Base-by-base conservation (phyloP, 192 early-diverging fungal species). In the Rhizophagus sp. region DNA sequence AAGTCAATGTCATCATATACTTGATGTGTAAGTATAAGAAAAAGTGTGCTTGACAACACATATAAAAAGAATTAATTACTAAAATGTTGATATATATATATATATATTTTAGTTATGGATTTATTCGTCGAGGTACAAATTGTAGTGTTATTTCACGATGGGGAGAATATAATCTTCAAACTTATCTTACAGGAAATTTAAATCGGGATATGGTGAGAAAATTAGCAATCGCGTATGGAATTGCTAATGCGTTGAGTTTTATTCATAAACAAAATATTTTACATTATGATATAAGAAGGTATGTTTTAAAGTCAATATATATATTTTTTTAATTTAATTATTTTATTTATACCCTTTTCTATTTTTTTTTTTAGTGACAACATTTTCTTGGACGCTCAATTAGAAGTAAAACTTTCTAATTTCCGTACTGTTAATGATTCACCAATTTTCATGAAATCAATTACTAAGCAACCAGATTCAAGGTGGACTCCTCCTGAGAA, bases 271-370 rank as follows among this genome's bases (percentile, higher is more conserved):
- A 66, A 66, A 15, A 66, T 11, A 30, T 33, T 15, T 30, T 66
- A 15, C 64, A 66, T 66, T 66, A 66, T 66, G 64, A 66, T 15
- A 30, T 66, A 15, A 66, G 1, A 66, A 66, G 64, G 64, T 66
- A 57, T 30, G 22, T 8, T 66, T 22, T 7, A 41, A 13, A 1
- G 1, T 30, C 3, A 11, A 15, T 27, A 66, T 15, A 15, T 57
- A 5, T 22, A 1, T 22, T 19, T 19, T 1, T n/a, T n/a, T 66
- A 66, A 66, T 66, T 66, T 66, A 10, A 66, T 13, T 33, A 2
- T 13, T 66, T 4, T 9, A 27, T 66, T 25, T 12, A 66, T 66
- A 27, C 17, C 13, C 25, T 5, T 25, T 27, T 66, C 30, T 30
- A 19, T 57, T 19, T 57, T 57, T 22, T 19, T 22, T 22, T 22